Evolutionary conservation across 176 grass and related monocot genomes (phyloP), one percentile per base, ranked within the genome.

Genomic region (Carex pumila): DNA sequence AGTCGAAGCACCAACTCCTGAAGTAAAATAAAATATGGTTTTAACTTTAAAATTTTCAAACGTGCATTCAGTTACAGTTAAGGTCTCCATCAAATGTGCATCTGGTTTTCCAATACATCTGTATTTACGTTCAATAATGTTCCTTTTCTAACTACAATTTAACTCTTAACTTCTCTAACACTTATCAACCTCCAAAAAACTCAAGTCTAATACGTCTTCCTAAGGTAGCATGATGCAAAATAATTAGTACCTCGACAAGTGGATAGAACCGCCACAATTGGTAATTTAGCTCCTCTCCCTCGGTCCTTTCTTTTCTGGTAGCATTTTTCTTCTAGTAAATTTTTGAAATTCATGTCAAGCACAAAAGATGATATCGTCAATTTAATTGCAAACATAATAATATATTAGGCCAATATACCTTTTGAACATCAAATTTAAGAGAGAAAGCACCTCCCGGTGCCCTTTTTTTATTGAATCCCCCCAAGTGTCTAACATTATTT

Each of bases 321-420:
- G 95, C 88, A 88, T 94, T 89, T 86, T 98, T 98, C 72, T 98
- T 98, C 90, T 98, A 89, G 15, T 18, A 88, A 60, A 78, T 86
- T 85, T 94, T 83, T 76, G 79, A 37, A 34, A 58, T 85, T 65
- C 50, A 80, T 14, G 6, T 13, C 29, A 83, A 89, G 29, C 54
- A 77, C 59, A 61, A 87, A 57, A n/a, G 83, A 87, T 37, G 57
- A 71, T 32, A 41, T 45, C 3, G 3, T 41, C 50, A 82, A 75
- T 11, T 62, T 31, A 58, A 79, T 39, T 53, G 83, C 31, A 59
- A 80, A 1, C 10, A 43, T 71, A 7, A 65, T 25, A 66, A 67
- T 21, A 83, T 66, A 9, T 53, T 30, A 65, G 25, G 17, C 3
- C 45, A 10, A 53, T 61, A 84, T 60, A 95, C 96, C 91, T 98